Conservation (phyloP, 768 basidiomycete genomes). For the Macrolepiota dolichaula region DNA sequence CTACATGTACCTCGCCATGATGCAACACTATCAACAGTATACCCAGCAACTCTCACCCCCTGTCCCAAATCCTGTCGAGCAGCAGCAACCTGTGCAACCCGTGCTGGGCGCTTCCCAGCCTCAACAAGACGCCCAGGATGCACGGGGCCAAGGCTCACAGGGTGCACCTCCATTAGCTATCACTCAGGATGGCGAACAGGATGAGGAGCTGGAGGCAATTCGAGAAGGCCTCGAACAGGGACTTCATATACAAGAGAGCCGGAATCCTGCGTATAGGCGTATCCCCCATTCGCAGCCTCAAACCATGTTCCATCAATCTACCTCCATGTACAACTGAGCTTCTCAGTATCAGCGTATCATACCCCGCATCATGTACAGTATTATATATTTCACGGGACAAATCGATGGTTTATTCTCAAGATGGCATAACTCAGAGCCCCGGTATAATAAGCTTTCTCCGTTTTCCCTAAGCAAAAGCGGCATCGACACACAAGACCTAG, state of each 20-base stretch:
- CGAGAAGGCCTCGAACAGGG: not conserved
- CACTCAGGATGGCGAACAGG: not conserved
- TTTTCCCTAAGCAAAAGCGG: not conserved
- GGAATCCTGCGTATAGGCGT: too few relatives aligned
- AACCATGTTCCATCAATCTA: not conserved
- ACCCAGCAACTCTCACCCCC: not conserved
- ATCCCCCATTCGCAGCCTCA: too few relatives aligned
- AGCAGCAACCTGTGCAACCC: not conserved
- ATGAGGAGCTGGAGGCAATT: not conserved
- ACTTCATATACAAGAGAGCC: not conserved
- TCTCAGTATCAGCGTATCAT: not conserved
- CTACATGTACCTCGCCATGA: not conserved
- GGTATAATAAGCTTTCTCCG: not conserved
- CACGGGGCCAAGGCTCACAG: too few relatives aligned
- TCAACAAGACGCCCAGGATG: not conserved
- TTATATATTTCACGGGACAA: too few relatives aligned
- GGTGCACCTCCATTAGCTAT: not conserved
- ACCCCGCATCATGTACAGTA: too few relatives aligned
- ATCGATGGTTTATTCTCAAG: too few relatives aligned
- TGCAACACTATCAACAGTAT: not conserved
- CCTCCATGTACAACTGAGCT: not conserved
- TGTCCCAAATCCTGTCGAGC: not conserved
- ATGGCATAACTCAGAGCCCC: too few relatives aligned
- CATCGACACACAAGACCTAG: conserved; percentile 1
- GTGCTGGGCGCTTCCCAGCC: not conserved